Evolutionary conservation across 139 green algal genomes (phyloP), one percentile per base, ranked within the genome.

Genomic region (Deuterostichococcus epilithicus): DNA sequence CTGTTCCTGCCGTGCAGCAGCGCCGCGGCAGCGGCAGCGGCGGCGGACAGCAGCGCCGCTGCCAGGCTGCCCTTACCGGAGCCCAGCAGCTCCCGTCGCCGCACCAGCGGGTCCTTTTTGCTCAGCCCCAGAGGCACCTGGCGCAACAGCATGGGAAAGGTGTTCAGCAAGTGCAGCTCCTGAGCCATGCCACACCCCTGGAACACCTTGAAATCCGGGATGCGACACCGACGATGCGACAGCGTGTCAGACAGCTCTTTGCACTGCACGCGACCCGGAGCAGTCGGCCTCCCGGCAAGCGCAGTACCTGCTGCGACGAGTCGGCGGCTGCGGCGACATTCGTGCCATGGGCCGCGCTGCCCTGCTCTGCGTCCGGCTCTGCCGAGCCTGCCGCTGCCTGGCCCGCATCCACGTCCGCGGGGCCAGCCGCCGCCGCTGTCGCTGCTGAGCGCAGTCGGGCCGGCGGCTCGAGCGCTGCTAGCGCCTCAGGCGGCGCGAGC

Each of bases 71-170:
- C 82, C 2, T 38, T 25, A 22, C 88, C 87, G 8, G 66, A 34
- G 18, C 82, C 83, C 35, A 97, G 81, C 74, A 97, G 68, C 87
- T 96, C 92, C 3, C 68, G 72, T 30, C 88, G 76, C 38, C 92
- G 78, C 18, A 87, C 2, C 23, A 58, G 28, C 0, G 78, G 52
- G 59, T 92, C 89, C 79, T 97, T 96, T 77, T 94, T 94, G 86
- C 90, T 94, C 26, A 85, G 59, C 15, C 92, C 92, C 38, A 97
- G 76, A 1, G 60, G 52, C 10, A 63, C 52, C 52, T 63, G 8
- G 26, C 18, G 18, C 10, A 3, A 63, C 8, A 23, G 42, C 42
- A 52, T 8, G 13, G 8, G 13, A 13, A 23, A 13, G 13, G 42
- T 13, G 8, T 8, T 23, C 8, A 63, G 52, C 52, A 63, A 63